Evolutionary conservation across 257 asterid species (phyloP), one percentile per base, ranked within the genome.

Genomic region (Thymus mandschuricus): DNA sequence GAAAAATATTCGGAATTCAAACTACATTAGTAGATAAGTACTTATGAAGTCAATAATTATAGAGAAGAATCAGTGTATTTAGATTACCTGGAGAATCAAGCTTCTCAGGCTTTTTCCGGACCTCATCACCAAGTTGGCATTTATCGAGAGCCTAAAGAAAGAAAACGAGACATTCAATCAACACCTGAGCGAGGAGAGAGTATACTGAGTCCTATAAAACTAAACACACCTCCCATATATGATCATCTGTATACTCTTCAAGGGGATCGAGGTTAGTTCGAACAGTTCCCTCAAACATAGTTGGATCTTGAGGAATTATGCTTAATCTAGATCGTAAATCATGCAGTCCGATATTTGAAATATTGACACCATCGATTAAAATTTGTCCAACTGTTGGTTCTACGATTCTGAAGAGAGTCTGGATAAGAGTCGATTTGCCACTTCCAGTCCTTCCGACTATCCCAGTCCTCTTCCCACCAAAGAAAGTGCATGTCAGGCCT

Each of bases 371-470:
- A 72, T 94, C 99, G 31, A 94, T 91, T 66, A 64, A 31, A 45
- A 94, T 87, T 13, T 77, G 77, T 60, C 99, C 99, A 31, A 48
- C 76, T 10, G 86, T 79, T 28, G 99, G 99, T 33, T 94, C 99
- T 66, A 94, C 88, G 28, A 91, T 84, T 54, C 99, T 85, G 79
- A 94, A 94, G 65, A 94, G 90, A 12, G 97, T 85, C 84, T 91
- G 99, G 73, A 89, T 89, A 31, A 94, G 92, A 10, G 99, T 94
- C 0, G 99, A 88, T 84, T 94, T 94, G 12, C 98, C 99, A 72
- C 99, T 94, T 74, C 99, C 97, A 0, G 98, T 94, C 81, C 99
- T 86, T 55, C 99, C 99, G 1, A 94, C 97, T 28, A 94, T 87
- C 34, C 99, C 99, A 5, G 93, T 84, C 78, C 80, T 91, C 81